Base-by-base conservation (phyloP, 768 basidiomycete genomes). In the Lentinus tigrinus region DNA sequence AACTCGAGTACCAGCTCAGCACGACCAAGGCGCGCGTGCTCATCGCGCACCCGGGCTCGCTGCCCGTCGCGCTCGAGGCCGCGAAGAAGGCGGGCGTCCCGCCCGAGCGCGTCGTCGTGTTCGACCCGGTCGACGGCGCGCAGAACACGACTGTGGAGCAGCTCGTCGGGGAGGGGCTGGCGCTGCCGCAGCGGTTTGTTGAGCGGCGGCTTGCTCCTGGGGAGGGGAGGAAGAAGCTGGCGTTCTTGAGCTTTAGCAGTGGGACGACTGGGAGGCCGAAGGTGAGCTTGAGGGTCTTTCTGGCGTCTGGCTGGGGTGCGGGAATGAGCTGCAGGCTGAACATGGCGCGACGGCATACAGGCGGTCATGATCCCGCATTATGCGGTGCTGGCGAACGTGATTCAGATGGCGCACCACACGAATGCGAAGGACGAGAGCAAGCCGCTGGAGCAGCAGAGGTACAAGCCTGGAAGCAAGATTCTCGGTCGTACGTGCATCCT, bases 181-280 rank as follows among this genome's bases (percentile, higher is more conserved):
- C 69, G 4, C 67, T 68, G 27, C 65, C 69, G 3, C 63, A 71
- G 3, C 50, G 66, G 11, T 88, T 83, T 60, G 71, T 71, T 4
- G 87, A 90, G 68, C 74, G 78, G 23, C 74, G 63, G 38, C 71
- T 91, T 23, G 70, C 58, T 1, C 76, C 77, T 0, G 85, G 86
- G 1, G 89, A 91, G 69, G 87, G 74, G 21, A 86, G 76, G 69
- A 84, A 80, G 5, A 91, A 88, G 66, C 66, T 91, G 17, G 89
- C 89, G 0, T 84, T 90, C 58, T 71, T 89, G 38, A 85, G 78
- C 67, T 91, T 90, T 65, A 89, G 88, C 0, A 89, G 87, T 23
- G 87, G 87, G 26, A 91, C 89, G 0, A 91, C 89, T 1, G 89
- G 89, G 0, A 81, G 76, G 59, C 89, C 89, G 0, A 89, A 91